These are phyloP conservation scores for Microdochium trichocladiopsis DNA, from an alignment of 2,329 filamentous ascomycete genomes.

Conservation along the genomic window DNA sequence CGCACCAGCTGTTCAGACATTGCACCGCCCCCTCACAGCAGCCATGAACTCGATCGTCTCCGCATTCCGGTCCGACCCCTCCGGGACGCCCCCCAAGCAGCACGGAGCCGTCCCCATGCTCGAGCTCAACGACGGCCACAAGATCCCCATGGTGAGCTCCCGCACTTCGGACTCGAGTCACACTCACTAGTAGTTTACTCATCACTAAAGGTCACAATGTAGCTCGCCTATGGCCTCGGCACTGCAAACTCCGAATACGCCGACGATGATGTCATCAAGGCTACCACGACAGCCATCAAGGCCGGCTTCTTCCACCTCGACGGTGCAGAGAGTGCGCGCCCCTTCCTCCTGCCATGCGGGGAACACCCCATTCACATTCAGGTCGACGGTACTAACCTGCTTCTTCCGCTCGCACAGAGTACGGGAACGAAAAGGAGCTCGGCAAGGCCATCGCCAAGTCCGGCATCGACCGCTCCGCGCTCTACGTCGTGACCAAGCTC, in stretches of 20 bases:
- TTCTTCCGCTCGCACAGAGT: too few species aligned
- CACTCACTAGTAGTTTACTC: too few species aligned
- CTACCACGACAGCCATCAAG: conserved; percentile 55
- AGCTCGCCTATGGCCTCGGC: conserved; percentile 68
- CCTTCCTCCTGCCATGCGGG: too few species aligned
- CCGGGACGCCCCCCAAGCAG: conserved; percentile 32
- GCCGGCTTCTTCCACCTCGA: conserved; percentile 69
- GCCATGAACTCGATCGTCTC: conserved; percentile 36
- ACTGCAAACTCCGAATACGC: conserved; percentile 58
- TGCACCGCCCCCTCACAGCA: too few species aligned
- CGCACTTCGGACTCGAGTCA: too few species aligned
- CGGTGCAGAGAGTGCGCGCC: conserved; percentile 57
- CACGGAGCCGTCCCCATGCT: conserved; percentile 42
- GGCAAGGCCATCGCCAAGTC: conserved; percentile 63
- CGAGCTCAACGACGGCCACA: conserved; percentile 67
- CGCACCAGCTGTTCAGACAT: too few species aligned
- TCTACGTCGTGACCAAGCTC: conserved; percentile 62
- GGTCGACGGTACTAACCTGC: too few species aligned
- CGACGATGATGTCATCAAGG: conserved; percentile 43
- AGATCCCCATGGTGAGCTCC: conserved; percentile 69
- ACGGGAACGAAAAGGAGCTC: conserved; percentile 62
- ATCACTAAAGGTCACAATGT: too few species aligned
- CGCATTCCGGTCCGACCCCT: conserved; percentile 29
- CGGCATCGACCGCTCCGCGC: conserved; percentile 56
- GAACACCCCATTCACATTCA: too few species aligned